Evolutionary conservation across 805 yeast species (phyloP), one percentile per base, ranked within the genome.

Genomic region (Nakazawaea ernobii): DNA sequence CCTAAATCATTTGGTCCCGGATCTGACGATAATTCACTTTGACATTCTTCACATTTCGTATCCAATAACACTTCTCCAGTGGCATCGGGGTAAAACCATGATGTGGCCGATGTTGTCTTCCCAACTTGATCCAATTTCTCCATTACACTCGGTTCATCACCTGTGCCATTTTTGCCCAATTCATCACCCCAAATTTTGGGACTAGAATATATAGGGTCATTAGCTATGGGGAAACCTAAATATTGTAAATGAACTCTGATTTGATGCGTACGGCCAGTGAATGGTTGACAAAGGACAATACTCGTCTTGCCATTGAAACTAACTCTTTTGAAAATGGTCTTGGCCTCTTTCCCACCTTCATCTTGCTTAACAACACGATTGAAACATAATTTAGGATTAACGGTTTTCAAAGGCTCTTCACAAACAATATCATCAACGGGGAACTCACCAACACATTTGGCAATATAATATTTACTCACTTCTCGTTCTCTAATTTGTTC

Each of bases 251-350:
- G 99, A 1, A 94, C 96, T 51, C 99, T 71, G 43, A 94, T 90
- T 61, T 92, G 99, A 63, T 92, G 99, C 0, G 97, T 89, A 59
- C 99, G 73, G 0, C 99, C 99, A 0, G 99, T 92, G 14, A 76
- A 67, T 1, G 99, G 99, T 53, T 71, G 75, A 64, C 98, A 92
- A 51, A 80, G 72, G 3, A 94, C 96, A 27, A 94, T 73, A 46
- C 88, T 79, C 57, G 70, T 55, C 7, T 81, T 73, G 1, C 85
- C 77, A 64, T 91, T 88, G 58, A 74, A 86, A n/a, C 86, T 74
- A 0, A 86, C 66, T 42, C 86, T 71, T 49, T 62, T 68, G 65
- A 92, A 94, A 11, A 69, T 62, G 0, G 99, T 94, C 44, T 65
- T 75, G 6, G 97, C 91, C 14, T 79, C 81, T 57, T 86, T 88